Evolutionary conservation across 768 basidiomycete genomes (phyloP).

Genomic region (Lactifluus subvellereus): DNA sequence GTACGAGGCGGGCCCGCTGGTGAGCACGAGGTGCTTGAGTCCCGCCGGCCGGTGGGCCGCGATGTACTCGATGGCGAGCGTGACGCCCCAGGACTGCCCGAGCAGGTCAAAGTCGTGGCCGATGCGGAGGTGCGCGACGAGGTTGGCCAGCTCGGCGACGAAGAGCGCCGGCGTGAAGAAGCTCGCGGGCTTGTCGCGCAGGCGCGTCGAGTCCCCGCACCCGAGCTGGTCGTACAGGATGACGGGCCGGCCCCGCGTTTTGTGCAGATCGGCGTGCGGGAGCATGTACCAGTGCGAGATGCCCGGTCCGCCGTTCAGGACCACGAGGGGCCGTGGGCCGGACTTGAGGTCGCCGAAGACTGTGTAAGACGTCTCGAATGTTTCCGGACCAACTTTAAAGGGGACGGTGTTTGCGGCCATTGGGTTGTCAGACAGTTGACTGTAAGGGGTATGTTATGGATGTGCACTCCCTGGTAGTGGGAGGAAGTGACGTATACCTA

Average conservation of each 20-base stretch:
- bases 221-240: conserved; percentile 43
- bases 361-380: conserved; percentile 12
- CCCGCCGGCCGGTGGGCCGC: conserved; percentile 30
- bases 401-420: not conserved
- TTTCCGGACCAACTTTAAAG: conserved; percentile 23
- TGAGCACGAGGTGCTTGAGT: conserved; percentile 32
- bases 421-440: not conserved
- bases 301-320: conserved; percentile 15
- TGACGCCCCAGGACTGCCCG: conserved; percentile 41
- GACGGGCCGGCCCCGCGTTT: not conserved
- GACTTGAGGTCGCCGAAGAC: conserved; percentile 6
- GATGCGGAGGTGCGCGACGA: conserved; percentile 42
- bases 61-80: conserved; percentile 39
- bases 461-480: not conserved
- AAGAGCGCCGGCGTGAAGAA: conserved; percentile 52
- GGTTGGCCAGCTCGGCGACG: conserved; percentile 42
- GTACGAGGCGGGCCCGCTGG: conserved; percentile 29
- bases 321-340: not conserved
- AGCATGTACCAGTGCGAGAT: conserved; percentile 10
- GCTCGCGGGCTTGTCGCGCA: conserved; percentile 39
- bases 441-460: too few species aligned
- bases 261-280: conserved; percentile 5
- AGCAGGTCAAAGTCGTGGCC: conserved; percentile 38
- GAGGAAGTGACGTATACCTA: too few species aligned
- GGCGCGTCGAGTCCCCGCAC: conserved; percentile 48